phyloP scores from a whole-genome alignment of 2,329 filamentous ascomycete species.

The Calonectria pseudoturangicola region DNA sequence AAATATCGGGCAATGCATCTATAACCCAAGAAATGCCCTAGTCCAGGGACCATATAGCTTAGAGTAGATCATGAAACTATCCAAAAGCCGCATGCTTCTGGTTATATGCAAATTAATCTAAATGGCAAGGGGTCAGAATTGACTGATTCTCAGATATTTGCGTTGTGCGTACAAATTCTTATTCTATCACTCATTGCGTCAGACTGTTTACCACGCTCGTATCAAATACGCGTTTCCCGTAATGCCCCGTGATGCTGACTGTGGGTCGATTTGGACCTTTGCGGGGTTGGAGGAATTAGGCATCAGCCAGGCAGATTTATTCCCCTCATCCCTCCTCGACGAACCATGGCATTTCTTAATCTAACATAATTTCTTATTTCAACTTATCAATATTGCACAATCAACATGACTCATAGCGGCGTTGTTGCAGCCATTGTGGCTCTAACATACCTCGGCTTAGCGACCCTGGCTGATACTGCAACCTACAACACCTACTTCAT shows the following conservation, averaged over 20 bases:
- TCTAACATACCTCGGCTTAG: background rate
- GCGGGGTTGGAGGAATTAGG: conserved; percentile 1
- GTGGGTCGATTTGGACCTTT: background rate
- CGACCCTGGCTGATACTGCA: background rate
- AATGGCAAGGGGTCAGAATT: no score
- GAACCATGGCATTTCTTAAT: background rate
- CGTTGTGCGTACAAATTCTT: no score
- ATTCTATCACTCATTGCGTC: no score
- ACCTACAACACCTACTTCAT: background rate
- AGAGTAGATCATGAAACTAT: background rate
- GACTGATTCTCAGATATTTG: no score
- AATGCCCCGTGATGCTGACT: background rate
- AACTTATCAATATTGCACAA: background rate
- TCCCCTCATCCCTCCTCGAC: background rate
- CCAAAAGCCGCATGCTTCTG: no score
- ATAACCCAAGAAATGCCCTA: conserved; percentile 5
- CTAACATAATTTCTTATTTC: background rate
- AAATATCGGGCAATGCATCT: conserved; percentile 26
- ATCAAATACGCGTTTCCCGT: background rate
- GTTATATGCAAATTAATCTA: no score
- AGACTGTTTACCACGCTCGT: no score
- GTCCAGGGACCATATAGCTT: conserved; percentile 3
- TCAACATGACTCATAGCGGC: background rate
- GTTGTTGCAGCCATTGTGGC: background rate
- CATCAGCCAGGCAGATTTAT: background rate